phyloP scores from a whole-genome alignment of 169 alveolate genomes.

The Amoebophrya sp. region DNA sequence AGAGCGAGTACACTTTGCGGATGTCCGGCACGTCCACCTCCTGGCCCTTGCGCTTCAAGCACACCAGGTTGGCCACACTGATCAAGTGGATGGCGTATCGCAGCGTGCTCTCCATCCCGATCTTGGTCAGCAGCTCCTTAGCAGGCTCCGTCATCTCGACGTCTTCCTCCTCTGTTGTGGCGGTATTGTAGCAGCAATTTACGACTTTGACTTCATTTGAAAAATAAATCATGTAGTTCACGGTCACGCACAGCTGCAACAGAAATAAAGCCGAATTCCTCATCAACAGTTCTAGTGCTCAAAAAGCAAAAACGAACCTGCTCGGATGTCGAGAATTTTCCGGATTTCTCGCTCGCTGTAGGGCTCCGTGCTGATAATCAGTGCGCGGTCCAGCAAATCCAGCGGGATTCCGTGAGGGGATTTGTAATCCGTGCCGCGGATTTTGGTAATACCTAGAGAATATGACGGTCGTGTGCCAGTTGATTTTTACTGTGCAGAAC shows the following conservation, averaged over 20 bases:
- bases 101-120: slow-evolving; percentile 88
- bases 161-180: slow-evolving; percentile 95
- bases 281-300: background rate
- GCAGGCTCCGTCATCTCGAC: slow-evolving; percentile 95
- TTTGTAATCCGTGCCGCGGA: slow-evolving; percentile 93
- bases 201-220: too few relatives aligned
- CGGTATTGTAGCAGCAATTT: too few relatives aligned
- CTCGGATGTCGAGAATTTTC: slow-evolving; percentile 45
- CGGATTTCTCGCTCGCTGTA: slow-evolving; percentile 79
- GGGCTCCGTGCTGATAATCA: slow-evolving; percentile 95
- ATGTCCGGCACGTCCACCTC: slow-evolving; percentile 91
- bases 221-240: too few relatives aligned
- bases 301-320: background rate
- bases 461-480: too few relatives aligned
- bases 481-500: too few relatives aligned
- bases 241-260: slow-evolving; percentile 76
- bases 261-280: slow-evolving; percentile 21
- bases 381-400: slow-evolving; percentile 93
- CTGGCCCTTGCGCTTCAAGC: slow-evolving; percentile 72
- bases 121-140: slow-evolving; percentile 84
- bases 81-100: slow-evolving; percentile 76
- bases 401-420: slow-evolving; percentile 98
- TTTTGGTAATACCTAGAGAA: slow-evolving; percentile 42
- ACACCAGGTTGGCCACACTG: slow-evolving; percentile 51
- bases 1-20: slow-evolving; percentile 87